These are phyloP conservation scores for Tribonema minus DNA, from an alignment of 108 stramenopile species.

Conservation along the genomic window DNA sequence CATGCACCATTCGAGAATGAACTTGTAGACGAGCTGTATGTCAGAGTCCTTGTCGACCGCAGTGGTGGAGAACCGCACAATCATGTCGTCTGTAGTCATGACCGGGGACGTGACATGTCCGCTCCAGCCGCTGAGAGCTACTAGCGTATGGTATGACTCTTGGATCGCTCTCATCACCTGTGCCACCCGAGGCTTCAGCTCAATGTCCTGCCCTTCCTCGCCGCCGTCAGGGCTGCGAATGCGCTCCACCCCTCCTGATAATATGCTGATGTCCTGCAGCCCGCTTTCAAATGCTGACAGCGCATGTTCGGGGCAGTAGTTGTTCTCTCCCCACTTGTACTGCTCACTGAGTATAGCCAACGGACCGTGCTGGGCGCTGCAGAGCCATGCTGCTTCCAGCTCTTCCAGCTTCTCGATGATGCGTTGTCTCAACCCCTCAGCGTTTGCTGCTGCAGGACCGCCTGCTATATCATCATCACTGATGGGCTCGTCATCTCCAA, in stretches of 20 bases:
- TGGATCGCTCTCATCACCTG: neutral
- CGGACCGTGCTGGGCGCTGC: no score
- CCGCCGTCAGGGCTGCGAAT: no score
- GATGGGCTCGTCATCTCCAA: no score
- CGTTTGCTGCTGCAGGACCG: no score
- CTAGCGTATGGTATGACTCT: neutral
- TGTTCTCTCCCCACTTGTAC: neutral
- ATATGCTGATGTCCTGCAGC: neutral
- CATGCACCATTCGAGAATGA: neutral
- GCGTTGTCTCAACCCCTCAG: no score
- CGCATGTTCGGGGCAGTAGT: neutral
- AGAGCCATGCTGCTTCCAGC: no score
- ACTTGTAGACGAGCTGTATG: neutral
- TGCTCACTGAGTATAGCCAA: no score
- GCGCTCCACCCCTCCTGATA: neutral
- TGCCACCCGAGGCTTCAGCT: neutral
- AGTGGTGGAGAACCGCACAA: neutral
- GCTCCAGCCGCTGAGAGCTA: neutral
- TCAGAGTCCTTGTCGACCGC: neutral
- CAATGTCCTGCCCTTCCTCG: no score
- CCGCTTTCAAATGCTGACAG: neutral
- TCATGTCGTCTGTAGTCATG: neutral
- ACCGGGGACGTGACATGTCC: neutral
- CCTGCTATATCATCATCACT: no score
- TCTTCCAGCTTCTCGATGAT: no score